Base-by-base conservation (phyloP, 305 asterid species). In the Plantago rigida region DNA sequence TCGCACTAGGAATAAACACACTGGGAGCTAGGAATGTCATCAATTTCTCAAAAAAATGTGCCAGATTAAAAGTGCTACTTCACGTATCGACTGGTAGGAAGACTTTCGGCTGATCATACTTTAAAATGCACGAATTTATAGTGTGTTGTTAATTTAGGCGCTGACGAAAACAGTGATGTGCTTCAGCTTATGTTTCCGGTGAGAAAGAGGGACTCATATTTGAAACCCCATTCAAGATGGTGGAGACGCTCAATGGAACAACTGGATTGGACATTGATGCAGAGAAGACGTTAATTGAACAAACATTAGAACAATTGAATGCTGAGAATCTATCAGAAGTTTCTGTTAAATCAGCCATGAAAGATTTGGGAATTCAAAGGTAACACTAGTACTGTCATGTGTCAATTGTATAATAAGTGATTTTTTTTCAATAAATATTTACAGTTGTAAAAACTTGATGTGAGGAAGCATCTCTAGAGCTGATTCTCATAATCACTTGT, bases 291-390 rank as follows among this genome's bases (percentile, higher is more conserved):
- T 3, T 82, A 3, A 60, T 67, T 4, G 84, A 82, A 0, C 87
- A 89, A 22, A 74, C 74, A 7, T 24, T 86, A 10, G 76, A 81
- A 69, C 76, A 81, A 4, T 75, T 89, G 8, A 66, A 55, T 10
- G 78, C 79, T 63, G 62, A 75, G 2, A 54, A 81, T 65, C 64
- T 28, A 55, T 71, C 85, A 1, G 64, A 77, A 13, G 78, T 79
- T 13, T 15, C 48, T 45, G 65, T 79, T 13, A 78, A 61, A 13
- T 72, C 79, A 31, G 44, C 78, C 75, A 84, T 89, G 95, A 86
- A 77, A 72, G 81, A 82, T 46, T 73, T 89, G 57, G 97, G 97
- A 55, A 75, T 86, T 47, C 86, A 81, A 72, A 84, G 97, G 97
- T 81, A 13, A 13, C 34, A 22, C 26, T 22, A 22, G 26, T 22